These are phyloP conservation scores for Aspergillus affinis DNA, from an alignment of 495 filamentous ascomycete genomes.

Conservation along the genomic window DNA sequence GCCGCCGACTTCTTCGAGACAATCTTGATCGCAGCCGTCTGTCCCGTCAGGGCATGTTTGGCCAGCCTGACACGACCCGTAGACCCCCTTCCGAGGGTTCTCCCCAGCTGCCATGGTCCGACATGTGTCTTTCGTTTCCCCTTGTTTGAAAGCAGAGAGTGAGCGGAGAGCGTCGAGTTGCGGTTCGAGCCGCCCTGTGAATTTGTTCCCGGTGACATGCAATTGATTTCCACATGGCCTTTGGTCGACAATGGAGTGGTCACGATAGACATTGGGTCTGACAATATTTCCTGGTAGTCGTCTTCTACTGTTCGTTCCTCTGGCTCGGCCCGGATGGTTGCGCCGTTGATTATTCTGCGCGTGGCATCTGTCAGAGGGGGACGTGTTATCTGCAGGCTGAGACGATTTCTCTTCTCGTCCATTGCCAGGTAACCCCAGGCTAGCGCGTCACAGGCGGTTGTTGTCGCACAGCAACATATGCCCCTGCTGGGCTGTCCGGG, in stretches of 20 bases:
- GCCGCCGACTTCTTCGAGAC: conserved; percentile 74
- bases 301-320: conserved; percentile 25
- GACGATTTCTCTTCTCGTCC: conserved; percentile 16
- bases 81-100: conserved; percentile 79
- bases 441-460: conserved; percentile 6
- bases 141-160: conserved; percentile 61
- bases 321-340: conserved; percentile 27
- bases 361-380: conserved; percentile 52
- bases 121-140: conserved; percentile 72
- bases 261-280: conserved; percentile 39
- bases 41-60: conserved; percentile 68
- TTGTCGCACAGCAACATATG: conserved; percentile 10
- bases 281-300: conserved; percentile 29
- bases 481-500: neutral
- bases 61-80: conserved; percentile 82
- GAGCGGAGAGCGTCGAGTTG: conserved; percentile 69
- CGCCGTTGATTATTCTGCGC: conserved; percentile 44
- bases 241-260: conserved; percentile 32
- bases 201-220: conserved; percentile 54
- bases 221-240: conserved; percentile 50
- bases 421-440: conserved; percentile 17
- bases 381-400: conserved; percentile 31
- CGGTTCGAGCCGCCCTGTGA: conserved; percentile 57
- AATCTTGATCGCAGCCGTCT: conserved; percentile 90
- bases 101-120: conserved; percentile 89